Evolutionary conservation across 2,329 filamentous ascomycete species (phyloP).

Genomic region (Cladosporium sp.): DNA sequence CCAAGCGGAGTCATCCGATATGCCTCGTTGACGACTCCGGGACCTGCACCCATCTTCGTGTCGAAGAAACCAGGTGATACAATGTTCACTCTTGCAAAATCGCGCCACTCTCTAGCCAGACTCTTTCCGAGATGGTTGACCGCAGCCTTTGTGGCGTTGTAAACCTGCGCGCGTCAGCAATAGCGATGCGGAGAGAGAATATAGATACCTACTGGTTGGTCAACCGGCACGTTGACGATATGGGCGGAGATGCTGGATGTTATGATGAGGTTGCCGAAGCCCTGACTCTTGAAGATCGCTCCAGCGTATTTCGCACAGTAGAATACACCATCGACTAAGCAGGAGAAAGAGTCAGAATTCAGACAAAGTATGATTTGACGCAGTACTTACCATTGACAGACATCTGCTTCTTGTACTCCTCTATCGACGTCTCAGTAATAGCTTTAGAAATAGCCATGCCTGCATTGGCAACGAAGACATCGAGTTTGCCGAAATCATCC

Average conservation of each 20-base stretch:
- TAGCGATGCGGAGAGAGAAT: neutral
- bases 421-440: conserved; percentile 50
- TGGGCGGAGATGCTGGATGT: conserved; percentile 32
- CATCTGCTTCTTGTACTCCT: conserved; percentile 51
- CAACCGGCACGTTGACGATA: conserved; percentile 43
- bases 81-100: conserved; percentile 54
- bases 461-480: conserved; percentile 85
- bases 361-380: no score
- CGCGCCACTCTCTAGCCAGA: conserved; percentile 54
- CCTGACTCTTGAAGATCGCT: conserved; percentile 39
- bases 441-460: conserved; percentile 76
- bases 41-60: conserved; percentile 51
- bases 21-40: conserved; percentile 42
- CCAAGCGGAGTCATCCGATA: conserved; percentile 48
- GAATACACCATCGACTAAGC: conserved; percentile 36
- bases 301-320: conserved; percentile 42
- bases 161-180: conserved; percentile 32
- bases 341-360: no score
- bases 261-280: conserved; percentile 50
- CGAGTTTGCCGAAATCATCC: conserved; percentile 68
- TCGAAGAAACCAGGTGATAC: conserved; percentile 54
- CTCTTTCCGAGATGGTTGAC: conserved; percentile 55
- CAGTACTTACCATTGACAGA: conserved; percentile 48
- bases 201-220: conserved; percentile 42
- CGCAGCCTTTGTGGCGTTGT: conserved; percentile 55